Evolutionary conservation across 2,329 filamentous ascomycete genomes (phyloP).

Genomic region (Teratosphaeria gauchensis): DNA sequence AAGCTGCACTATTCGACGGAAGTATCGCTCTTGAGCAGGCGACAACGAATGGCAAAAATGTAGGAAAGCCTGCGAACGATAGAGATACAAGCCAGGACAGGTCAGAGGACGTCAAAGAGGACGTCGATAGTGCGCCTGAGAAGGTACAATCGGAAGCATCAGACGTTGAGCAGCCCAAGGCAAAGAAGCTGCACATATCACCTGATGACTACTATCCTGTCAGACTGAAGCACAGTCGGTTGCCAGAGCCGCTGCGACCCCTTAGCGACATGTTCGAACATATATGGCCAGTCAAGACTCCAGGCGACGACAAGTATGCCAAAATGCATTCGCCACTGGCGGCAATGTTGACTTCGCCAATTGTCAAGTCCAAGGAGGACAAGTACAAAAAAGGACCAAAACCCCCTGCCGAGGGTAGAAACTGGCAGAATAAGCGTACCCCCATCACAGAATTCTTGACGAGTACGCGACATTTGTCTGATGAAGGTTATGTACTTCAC

Average conservation of each 20-base stretch:
- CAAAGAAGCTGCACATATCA: conserved; percentile 25
- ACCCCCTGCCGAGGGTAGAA: conserved; percentile 52
- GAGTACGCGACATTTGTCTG: conserved; percentile 60
- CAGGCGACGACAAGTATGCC: conserved; percentile 71
- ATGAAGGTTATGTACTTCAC: conserved; percentile 79
- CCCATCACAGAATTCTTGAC: conserved; percentile 73
- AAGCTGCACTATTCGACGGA: conserved; percentile 78
- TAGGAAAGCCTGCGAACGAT: neutral
- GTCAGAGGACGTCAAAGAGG: neutral
- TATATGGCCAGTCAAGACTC: conserved; percentile 80
- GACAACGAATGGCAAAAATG: neutral
- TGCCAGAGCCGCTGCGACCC: conserved; percentile 42
- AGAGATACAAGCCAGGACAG: neutral
- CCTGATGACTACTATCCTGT: conserved; percentile 43
- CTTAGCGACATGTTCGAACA: conserved; percentile 77
- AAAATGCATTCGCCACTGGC: conserved; percentile 81
- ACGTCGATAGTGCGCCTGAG: neutral
- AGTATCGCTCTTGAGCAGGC: conserved; percentile 28
- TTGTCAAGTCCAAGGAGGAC: conserved; percentile 60
- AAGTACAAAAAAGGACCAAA: conserved; percentile 51
- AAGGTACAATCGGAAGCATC: conserved; percentile 5
- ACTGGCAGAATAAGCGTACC: conserved; percentile 66
- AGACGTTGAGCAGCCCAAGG: neutral
- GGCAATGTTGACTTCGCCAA: conserved; percentile 68
- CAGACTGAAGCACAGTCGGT: conserved; percentile 30